Percentiles rank a stretch among this genome's conserved stretches.
Conservation (phyloP, 352 stramenopile genomes). For the Phytophthora colocasiae region DNA sequence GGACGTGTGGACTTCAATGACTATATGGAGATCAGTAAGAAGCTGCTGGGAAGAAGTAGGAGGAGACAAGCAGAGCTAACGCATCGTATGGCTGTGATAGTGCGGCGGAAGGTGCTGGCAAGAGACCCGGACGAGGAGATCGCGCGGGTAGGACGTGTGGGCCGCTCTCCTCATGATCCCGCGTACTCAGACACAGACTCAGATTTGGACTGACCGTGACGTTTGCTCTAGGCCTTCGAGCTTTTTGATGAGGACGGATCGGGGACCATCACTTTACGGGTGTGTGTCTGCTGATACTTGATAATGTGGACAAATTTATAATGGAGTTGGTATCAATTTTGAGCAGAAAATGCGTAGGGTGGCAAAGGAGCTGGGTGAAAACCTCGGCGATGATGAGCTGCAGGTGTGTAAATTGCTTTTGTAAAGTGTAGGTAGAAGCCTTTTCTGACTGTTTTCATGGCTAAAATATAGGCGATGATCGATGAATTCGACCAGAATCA, state of each 20-base stretch:
- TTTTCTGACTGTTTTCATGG: neutral
- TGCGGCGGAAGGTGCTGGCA: conserved; percentile 83
- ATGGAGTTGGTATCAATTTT: conserved; percentile 15
- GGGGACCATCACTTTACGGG: conserved; percentile 87
- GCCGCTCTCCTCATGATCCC: conserved; percentile 26
- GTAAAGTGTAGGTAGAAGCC: neutral
- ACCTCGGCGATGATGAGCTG: conserved; percentile 92
- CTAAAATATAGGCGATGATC: conserved; percentile 89
- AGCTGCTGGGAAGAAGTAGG: neutral
- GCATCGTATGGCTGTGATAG: conserved; percentile 38
- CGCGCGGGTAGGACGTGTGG: conserved; percentile 57
- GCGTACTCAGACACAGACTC: conserved; percentile 26
- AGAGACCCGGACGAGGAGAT: conserved; percentile 94
- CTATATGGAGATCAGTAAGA: conserved; percentile 93
- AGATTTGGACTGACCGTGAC: conserved; percentile 30
- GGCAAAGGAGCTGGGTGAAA: conserved; percentile 93
- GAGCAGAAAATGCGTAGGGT: conserved; percentile 92
- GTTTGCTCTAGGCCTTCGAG: conserved; percentile 82
- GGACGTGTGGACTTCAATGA: conserved; percentile 90
- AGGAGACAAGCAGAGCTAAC: neutral
- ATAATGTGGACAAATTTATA: conserved; percentile 23
- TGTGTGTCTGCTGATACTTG: conserved; percentile 36
- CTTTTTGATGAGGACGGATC: conserved; percentile 95
- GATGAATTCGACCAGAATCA: conserved; percentile 96
- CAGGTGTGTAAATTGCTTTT: conserved; percentile 43